These are phyloP conservation scores for Didymellaceae sp. DNA, from an alignment of 2,329 filamentous ascomycete genomes.

Conservation along the genomic window DNA sequence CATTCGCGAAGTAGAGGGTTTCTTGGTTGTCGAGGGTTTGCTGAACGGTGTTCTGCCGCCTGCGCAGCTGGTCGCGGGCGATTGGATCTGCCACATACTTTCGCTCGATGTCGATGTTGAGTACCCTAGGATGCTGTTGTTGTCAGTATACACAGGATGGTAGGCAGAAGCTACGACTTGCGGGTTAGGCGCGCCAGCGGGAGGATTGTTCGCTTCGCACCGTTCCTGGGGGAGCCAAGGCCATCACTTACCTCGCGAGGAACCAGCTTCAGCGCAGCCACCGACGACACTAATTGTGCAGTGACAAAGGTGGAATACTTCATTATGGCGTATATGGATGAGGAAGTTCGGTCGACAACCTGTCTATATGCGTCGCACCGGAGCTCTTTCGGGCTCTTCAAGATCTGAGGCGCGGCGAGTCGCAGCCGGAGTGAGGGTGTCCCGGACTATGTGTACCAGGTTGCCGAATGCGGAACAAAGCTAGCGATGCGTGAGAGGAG, in stretches of 20 bases:
- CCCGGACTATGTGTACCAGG: conserved; percentile 8
- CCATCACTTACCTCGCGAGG: conserved; percentile 43
- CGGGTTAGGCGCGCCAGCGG: conserved; percentile 9
- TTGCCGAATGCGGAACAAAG: conserved; percentile 1
- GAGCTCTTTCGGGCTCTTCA: not conserved
- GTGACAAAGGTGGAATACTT: conserved; percentile 40
- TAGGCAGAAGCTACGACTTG: conserved; percentile 1
- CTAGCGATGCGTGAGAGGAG: not conserved
- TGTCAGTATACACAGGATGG: conserved; percentile 19
- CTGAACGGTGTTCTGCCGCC: conserved; percentile 51
- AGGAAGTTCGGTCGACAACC: not conserved
- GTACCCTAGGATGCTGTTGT: conserved; percentile 52
- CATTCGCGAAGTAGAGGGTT: conserved; percentile 66
- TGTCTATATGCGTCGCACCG: conserved; percentile 12
- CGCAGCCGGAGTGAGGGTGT: conserved; percentile 12
- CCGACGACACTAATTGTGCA: conserved; percentile 38
- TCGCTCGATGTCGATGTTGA: conserved; percentile 60
- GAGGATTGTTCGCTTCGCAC: conserved; percentile 24
- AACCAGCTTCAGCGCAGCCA: conserved; percentile 37
- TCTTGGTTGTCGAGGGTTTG: conserved; percentile 63
- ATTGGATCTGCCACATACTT: conserved; percentile 55
- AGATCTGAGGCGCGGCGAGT: conserved; percentile 12
- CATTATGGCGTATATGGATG: conserved; percentile 28
- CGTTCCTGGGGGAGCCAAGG: conserved; percentile 31
- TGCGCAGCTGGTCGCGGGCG: conserved; percentile 54